Conservation (phyloP, 345 rosid species). For the Firmiana major region DNA sequence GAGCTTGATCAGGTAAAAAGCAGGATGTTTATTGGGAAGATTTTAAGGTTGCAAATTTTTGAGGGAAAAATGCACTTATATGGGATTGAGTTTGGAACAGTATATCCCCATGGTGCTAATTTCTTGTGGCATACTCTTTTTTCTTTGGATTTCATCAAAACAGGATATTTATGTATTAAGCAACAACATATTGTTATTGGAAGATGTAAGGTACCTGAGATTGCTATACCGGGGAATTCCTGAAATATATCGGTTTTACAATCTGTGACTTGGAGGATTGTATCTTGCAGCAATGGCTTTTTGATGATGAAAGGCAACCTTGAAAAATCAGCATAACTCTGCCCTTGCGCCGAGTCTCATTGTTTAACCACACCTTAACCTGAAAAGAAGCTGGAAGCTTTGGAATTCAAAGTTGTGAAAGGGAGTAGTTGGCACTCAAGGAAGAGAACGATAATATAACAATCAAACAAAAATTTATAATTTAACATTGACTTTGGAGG, state of each 20-base stretch:
- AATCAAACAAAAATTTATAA: neutral
- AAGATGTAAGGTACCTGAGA: neutral
- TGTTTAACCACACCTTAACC: neutral
- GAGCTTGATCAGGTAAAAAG: neutral
- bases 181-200: neutral
- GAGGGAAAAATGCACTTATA: neutral
- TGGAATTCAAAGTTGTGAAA: neutral
- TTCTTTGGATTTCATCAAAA: neutral
- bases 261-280: neutral
- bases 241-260: neutral
- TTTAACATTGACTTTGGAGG: neutral
- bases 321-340: neutral
- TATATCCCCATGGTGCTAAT: neutral
- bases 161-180: neutral
- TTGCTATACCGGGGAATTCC: neutral
- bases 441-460: neutral
- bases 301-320: neutral
- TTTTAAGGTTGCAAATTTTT: neutral
- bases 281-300: neutral
- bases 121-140: neutral
- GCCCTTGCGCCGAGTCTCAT: constrained; percentile 1
- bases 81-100: neutral
- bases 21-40: neutral
- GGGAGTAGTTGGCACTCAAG: neutral
- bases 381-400: neutral